Evolutionary conservation across 768 basidiomycete species (phyloP).

Genomic region (Trametes cinnabarina): DNA sequence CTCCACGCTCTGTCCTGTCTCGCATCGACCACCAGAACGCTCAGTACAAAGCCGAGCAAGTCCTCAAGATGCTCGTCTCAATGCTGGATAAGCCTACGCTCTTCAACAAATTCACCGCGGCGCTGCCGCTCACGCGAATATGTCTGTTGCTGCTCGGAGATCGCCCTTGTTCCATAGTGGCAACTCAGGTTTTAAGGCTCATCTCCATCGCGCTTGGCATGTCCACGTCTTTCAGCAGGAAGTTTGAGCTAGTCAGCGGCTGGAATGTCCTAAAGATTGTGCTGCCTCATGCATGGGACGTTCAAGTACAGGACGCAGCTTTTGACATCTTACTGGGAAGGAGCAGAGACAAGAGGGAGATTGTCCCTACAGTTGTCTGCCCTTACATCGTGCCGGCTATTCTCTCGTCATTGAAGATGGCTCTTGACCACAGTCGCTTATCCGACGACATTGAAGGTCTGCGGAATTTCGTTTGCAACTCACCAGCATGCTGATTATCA

Average conservation of each 20-base stretch:
- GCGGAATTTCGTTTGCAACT: background rate
- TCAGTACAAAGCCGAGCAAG: slow-evolving; percentile 63
- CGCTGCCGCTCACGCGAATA: slow-evolving; percentile 77
- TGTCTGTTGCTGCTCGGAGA: slow-evolving; percentile 77
- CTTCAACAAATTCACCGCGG: slow-evolving; percentile 64
- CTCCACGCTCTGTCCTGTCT: slow-evolving; percentile 58
- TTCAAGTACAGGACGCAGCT: slow-evolving; percentile 60
- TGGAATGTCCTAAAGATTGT: slow-evolving; percentile 74
- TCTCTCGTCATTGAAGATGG: slow-evolving; percentile 61
- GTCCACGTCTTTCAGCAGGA: slow-evolving; percentile 66
- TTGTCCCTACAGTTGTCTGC: slow-evolving; percentile 45
- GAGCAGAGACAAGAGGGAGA: slow-evolving; percentile 17
- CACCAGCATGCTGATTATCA: background rate
- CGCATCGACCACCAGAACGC: slow-evolving; percentile 48
- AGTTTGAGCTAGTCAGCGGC: slow-evolving; percentile 83
- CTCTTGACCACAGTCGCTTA: slow-evolving; percentile 35
- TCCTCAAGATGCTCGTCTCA: slow-evolving; percentile 63
- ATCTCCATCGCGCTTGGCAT: slow-evolving; percentile 53
- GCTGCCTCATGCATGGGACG: slow-evolving; percentile 67
- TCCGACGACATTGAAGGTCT: slow-evolving; percentile 29
- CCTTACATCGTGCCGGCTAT: slow-evolving; percentile 73
- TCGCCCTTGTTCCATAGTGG: slow-evolving; percentile 59
- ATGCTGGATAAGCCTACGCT: slow-evolving; percentile 52
- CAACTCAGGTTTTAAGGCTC: slow-evolving; percentile 57
- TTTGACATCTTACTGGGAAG: slow-evolving; percentile 69